phyloP scores from a whole-genome alignment of 257 asterid genomes.

The Solanum pinnatisectum region DNA sequence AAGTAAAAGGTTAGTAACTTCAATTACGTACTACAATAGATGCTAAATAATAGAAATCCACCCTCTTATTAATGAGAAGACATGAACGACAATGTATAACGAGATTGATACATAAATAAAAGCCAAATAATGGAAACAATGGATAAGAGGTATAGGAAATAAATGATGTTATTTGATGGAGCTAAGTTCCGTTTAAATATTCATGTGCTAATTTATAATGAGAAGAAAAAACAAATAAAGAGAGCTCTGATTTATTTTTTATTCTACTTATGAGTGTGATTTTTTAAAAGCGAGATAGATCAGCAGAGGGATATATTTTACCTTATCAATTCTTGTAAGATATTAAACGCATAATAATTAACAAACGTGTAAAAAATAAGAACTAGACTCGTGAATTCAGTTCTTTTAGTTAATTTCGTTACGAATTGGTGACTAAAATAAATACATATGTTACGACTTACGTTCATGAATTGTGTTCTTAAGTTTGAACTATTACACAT shows the following conservation, averaged over 20 bases:
- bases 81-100: neutral
- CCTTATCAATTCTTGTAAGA: neutral
- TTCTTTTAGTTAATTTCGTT: neutral
- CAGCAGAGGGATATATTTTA: neutral
- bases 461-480: neutral
- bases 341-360: too few species aligned
- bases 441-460: neutral
- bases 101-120: neutral
- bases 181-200: neutral
- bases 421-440: neutral
- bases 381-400: neutral
- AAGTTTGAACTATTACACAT: neutral
- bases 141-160: neutral
- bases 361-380: neutral
- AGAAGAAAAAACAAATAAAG: neutral
- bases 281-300: neutral
- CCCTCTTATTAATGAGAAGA: neutral
- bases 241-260: neutral
- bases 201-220: neutral
- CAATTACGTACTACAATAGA: neutral
- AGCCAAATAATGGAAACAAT: neutral
- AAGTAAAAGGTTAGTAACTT: neutral
- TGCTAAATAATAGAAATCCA: neutral
- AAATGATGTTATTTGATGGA: neutral
- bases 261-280: neutral